Evolutionary conservation across 2,329 filamentous ascomycete genomes (phyloP).

Genomic region (Graphilbum sp.): DNA sequence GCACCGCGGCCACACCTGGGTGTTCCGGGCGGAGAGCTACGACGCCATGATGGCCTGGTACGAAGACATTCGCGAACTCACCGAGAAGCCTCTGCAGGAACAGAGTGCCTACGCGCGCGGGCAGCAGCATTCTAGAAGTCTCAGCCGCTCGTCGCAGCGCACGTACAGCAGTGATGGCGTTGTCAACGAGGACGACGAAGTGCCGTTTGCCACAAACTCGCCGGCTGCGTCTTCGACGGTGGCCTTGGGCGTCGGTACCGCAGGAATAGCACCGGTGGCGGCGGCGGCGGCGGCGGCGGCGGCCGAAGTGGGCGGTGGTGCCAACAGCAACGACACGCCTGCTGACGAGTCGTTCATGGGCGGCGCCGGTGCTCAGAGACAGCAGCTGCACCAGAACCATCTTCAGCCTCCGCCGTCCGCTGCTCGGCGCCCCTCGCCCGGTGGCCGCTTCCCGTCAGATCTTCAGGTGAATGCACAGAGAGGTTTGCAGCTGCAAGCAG

Average conservation of each 20-base stretch:
- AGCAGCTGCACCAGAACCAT: conserved; percentile 16
- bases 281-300: background rate
- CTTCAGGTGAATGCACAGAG: conserved; percentile 63
- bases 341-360: too few relatives aligned
- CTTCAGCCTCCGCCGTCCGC: conserved; percentile 33
- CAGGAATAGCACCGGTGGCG: background rate
- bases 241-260: background rate
- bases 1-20: conserved; percentile 67
- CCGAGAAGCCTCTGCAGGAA: conserved; percentile 76
- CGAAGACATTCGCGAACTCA: conserved; percentile 79
- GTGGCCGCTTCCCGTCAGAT: conserved; percentile 94
- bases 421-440: conserved; percentile 64
- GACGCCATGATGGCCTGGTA: conserved; percentile 98
- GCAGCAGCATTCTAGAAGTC: conserved; percentile 48
- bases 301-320: background rate
- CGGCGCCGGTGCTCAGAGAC: too few relatives aligned
- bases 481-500: conserved; percentile 66
- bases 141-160: conserved; percentile 48
- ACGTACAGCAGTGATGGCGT: conserved; percentile 60
- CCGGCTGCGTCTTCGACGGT: conserved; percentile 29
- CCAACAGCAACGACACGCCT: too few relatives aligned
- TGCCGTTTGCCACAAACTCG: conserved; percentile 38
- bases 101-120: conserved; percentile 67
- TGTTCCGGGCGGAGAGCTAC: conserved; percentile 55
- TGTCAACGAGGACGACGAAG: conserved; percentile 58